Evolutionary conservation across 2,329 filamentous ascomycete species (phyloP).

Genomic region (Curvularia eragrostidis): DNA sequence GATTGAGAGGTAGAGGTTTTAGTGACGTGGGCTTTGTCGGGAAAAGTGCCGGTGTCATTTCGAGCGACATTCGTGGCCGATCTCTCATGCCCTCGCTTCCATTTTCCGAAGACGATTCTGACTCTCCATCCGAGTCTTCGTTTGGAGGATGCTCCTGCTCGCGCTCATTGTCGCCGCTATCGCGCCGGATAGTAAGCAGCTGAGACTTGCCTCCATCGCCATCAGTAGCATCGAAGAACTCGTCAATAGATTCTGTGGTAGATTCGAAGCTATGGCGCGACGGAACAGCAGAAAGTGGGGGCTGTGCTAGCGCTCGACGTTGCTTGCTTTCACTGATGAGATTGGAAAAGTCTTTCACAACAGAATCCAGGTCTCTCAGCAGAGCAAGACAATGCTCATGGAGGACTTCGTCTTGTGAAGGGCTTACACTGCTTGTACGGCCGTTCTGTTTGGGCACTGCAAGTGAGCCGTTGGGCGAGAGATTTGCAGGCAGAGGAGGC

Average conservation of each 20-base stretch:
- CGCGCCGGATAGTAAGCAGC: constrained; percentile 76
- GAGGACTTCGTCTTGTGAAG: constrained; percentile 65
- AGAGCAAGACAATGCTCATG: constrained; percentile 84
- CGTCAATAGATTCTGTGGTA: constrained; percentile 69
- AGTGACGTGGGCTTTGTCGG: constrained; percentile 78
- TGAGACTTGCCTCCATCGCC: constrained; percentile 64
- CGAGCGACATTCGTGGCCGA: constrained; percentile 39
- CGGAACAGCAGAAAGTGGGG: constrained; percentile 50
- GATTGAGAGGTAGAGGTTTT: constrained; percentile 74
- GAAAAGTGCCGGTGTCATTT: constrained; percentile 63
- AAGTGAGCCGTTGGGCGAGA: constrained; percentile 37
- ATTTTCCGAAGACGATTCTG: constrained; percentile 68
- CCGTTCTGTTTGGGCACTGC: constrained; percentile 46
- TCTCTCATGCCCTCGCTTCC: constrained; percentile 56
- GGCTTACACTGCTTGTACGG: constrained; percentile 47
- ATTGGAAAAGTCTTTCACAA: constrained; percentile 80
- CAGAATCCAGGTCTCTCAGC: constrained; percentile 82
- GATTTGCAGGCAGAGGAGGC: constrained; percentile 45
- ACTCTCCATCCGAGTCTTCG: constrained; percentile 60
- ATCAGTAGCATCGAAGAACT: constrained; percentile 89
- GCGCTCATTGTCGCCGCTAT: constrained; percentile 62
- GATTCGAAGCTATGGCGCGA: constrained; percentile 80
- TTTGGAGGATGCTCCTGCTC: constrained; percentile 46
- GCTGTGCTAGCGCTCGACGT: constrained; percentile 66
- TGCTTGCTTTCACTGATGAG: constrained; percentile 81